Evolutionary conservation across 495 filamentous ascomycete genomes (phyloP), one percentile per base, ranked within the genome.

Genomic region (Chaetomium tenue): DNA sequence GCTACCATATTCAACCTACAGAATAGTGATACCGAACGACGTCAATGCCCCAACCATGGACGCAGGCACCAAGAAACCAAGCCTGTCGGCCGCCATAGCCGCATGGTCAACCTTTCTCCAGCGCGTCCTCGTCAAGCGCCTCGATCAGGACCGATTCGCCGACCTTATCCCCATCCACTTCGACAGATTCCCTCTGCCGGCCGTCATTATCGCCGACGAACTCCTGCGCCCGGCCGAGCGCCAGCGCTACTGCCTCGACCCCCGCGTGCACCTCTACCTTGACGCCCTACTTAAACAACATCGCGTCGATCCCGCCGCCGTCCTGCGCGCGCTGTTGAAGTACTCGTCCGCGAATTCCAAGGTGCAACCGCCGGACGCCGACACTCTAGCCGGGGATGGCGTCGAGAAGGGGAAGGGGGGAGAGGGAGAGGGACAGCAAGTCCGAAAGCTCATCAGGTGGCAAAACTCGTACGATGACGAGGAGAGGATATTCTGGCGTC

Each of bases 191-290:
- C 82, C 78, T 0, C 69, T 87, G 22, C 74, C 79, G 4, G 73
- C 80, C 15, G 53, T 61, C 16, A 61, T 78, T 52, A 77, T 91
- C 50, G 81, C 88, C 62, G 83, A 88, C 61, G 69, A 89, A 3
- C 78, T 88, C 37, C 75, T 91, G 7, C 80, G 80, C 26, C 84
- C 86, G 20, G 61, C 62, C 2, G 81, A 81, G 28, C 70, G 73
- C 16, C 70, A 81, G 56, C 75, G 69, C 42, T 72, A 81, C 68
- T 76, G 76, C 63, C 83, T 88, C 74, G 89, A 92, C 66, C 86
- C 86, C 25, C 79, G 89, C 51, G 74, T 89, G 25, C 79, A 82
- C 6, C 77, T 83, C 22, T 93, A 92, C 75, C 72, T 89, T 37
- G 80, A 88, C 71, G 79, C 79, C 16, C 79, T 92, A 30, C 80